phyloP scores from a whole-genome alignment of 1,139 yeast species.

The Blastobotrys raffinosifermentans region DNA sequence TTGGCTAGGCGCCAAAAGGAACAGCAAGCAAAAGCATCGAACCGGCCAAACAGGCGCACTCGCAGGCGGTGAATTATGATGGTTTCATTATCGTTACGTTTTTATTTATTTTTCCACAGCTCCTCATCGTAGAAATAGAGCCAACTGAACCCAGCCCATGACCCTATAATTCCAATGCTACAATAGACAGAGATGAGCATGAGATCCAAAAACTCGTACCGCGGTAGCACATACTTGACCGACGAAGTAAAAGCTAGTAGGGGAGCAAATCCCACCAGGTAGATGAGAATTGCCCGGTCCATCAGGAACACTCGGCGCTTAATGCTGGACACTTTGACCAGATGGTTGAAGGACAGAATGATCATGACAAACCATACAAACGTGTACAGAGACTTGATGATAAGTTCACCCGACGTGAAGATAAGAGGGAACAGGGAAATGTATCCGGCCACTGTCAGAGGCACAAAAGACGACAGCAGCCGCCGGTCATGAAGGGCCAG shows the following conservation, averaged over 20 bases:
- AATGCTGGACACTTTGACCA: slow-evolving; percentile 51
- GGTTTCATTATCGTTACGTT: no score
- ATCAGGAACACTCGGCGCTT: slow-evolving; percentile 52
- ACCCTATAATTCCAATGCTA: slow-evolving; percentile 72
- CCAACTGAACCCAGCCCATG: slow-evolving; percentile 91
- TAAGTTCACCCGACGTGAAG: slow-evolving; percentile 73
- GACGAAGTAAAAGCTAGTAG: slow-evolving; percentile 53
- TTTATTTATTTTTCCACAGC: slow-evolving; percentile 27
- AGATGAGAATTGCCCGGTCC: slow-evolving; percentile 65
- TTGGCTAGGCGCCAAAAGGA: slow-evolving; percentile 1
- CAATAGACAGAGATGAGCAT: slow-evolving; percentile 85
- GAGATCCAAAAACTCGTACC: slow-evolving; percentile 61
- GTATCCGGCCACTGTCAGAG: slow-evolving; percentile 76
- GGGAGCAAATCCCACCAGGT: slow-evolving; percentile 62
- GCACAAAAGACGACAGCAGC: slow-evolving; percentile 47
- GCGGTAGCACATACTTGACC: slow-evolving; percentile 46
- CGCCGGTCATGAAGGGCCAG: slow-evolving; percentile 68
- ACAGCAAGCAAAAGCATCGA: not conserved
- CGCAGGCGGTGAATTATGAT: no score
- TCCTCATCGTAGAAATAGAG: slow-evolving; percentile 56
- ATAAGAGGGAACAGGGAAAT: slow-evolving; percentile 84
- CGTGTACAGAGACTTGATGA: slow-evolving; percentile 72
- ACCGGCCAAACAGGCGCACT: no score
- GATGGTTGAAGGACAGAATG: slow-evolving; percentile 63
- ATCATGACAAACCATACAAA: slow-evolving; percentile 80